These are phyloP conservation scores for Sarocladium oryzae DNA, from an alignment of 2,329 filamentous ascomycete species.

Conservation along the genomic window DNA sequence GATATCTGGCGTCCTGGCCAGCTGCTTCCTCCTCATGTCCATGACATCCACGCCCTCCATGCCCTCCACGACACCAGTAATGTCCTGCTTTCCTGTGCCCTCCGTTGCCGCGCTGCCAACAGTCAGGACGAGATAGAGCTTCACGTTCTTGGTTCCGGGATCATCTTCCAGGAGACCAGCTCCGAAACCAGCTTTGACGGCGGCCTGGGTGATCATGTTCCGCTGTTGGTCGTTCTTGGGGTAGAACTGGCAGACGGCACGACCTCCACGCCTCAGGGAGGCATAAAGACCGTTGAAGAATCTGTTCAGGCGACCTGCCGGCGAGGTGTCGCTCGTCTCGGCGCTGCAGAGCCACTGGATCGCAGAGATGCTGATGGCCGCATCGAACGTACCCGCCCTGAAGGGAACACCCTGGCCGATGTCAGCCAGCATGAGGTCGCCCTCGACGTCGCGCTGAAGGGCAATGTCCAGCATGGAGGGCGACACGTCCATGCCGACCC, in stretches of 20 bases:
- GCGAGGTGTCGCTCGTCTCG: slow-evolving; percentile 77
- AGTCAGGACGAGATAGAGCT: slow-evolving; percentile 91
- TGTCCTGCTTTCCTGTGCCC: slow-evolving; percentile 58
- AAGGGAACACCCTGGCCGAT: slow-evolving; percentile 96
- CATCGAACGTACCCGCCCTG: slow-evolving; percentile 85
- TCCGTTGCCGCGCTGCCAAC: slow-evolving; percentile 59
- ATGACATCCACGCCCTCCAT: slow-evolving; percentile 84
- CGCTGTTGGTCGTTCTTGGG: slow-evolving; percentile 91
- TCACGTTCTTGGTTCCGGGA: slow-evolving; percentile 90
- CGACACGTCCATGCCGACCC: slow-evolving; percentile 96
- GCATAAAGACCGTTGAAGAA: slow-evolving; percentile 95
- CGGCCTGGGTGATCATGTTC: slow-evolving; percentile 84
- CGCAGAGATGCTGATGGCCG: slow-evolving; percentile 87
- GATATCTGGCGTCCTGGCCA: slow-evolving; percentile 39
- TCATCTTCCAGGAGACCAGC: slow-evolving; percentile 94
- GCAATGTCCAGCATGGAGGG: slow-evolving; percentile 96
- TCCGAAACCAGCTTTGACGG: slow-evolving; percentile 89
- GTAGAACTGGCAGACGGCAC: slow-evolving; percentile 96
- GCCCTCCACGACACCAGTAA: slow-evolving; percentile 81
- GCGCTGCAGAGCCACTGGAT: slow-evolving; percentile 99
- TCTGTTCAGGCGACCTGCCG: slow-evolving; percentile 67
- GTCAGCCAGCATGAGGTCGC: slow-evolving; percentile 88
- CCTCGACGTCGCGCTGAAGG: slow-evolving; percentile 83
- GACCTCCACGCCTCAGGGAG: slow-evolving; percentile 71
- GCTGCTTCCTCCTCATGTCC: slow-evolving; percentile 55